A percentile compares a stretch with the other conserved stretches of the same genome.
Conservation (phyloP, 306 rosid genomes). For the Ochetophila trinervis region DNA sequence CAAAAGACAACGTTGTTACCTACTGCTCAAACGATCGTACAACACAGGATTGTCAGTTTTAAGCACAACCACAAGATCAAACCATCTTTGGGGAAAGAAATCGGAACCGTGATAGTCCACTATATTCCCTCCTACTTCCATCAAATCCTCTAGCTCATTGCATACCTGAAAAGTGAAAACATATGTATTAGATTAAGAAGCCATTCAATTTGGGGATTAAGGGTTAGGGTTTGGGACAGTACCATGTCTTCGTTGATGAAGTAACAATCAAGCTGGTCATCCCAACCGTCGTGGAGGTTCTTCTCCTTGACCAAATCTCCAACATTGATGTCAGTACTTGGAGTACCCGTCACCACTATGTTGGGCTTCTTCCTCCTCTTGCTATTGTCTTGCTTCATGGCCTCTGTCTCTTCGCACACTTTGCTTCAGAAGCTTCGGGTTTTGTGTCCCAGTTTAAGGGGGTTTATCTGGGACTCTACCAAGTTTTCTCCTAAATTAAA, state of each 20-base stretch:
- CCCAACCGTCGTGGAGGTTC: conserved; percentile 91
- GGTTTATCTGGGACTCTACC: too few relatives aligned
- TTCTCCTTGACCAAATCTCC: conserved; percentile 82
- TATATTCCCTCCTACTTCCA: conserved; percentile 82
- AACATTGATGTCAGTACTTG: conserved; percentile 72
- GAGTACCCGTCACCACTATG: conserved; percentile 81
- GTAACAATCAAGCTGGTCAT: conserved; percentile 63
- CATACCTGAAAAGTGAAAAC: conserved; percentile 67
- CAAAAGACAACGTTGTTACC: conserved; percentile 32
- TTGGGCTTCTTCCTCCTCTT: conserved; percentile 55
- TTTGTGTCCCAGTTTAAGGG: too few relatives aligned
- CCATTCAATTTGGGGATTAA: background rate
- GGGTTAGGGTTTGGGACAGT: conserved; percentile 1
- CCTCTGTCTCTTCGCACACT: too few relatives aligned
- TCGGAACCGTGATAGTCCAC: conserved; percentile 94
- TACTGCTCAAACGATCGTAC: conserved; percentile 68
- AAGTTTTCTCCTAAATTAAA: too few relatives aligned
- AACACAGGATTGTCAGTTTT: conserved; percentile 74
- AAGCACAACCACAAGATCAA: conserved; percentile 82
- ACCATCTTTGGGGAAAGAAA: conserved; percentile 96
- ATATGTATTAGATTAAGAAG: background rate
- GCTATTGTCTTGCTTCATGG: background rate
- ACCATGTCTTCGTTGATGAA: conserved; percentile 83
- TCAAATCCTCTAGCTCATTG: conserved; percentile 81
- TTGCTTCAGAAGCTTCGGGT: too few relatives aligned